These are phyloP conservation scores for Farysia itapuensis DNA, from an alignment of 1,284 basidiomycete species.

Conservation along the genomic window DNA sequence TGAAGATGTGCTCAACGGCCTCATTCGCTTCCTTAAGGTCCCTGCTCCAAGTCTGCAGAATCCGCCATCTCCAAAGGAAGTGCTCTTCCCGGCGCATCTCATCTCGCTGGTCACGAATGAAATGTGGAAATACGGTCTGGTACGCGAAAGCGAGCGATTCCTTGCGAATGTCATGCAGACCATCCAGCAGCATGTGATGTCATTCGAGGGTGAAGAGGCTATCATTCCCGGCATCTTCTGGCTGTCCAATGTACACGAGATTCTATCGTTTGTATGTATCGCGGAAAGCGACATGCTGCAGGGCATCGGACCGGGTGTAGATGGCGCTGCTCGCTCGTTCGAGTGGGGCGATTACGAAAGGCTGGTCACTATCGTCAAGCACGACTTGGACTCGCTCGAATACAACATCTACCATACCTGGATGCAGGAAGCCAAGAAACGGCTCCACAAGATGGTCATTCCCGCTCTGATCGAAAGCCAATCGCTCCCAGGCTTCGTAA, in stretches of 20 bases:
- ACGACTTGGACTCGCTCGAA: constrained; percentile 95
- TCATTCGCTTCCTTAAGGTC: constrained; percentile 89
- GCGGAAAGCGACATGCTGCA: constrained; percentile 98
- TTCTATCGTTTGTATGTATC: constrained; percentile 97
- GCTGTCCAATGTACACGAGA: constrained; percentile 99
- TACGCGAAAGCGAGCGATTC: constrained; percentile 94
- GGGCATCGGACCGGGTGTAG: constrained; percentile 88
- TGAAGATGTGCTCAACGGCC: constrained; percentile 87
- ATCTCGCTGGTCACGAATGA: constrained; percentile 97
- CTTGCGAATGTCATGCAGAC: constrained; percentile 98
- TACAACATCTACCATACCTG: constrained; percentile 99
- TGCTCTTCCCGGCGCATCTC: constrained; percentile 98
- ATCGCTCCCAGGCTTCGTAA: constrained; percentile 95
- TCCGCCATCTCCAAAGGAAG: constrained; percentile 91
- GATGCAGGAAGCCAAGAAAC: constrained; percentile 99
- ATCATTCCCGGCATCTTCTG: constrained; percentile 97
- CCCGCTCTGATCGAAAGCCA: constrained; percentile 97
- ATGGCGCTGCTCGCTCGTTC: constrained; percentile 86
- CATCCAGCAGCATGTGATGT: constrained; percentile 95
- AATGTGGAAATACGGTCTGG: constrained; percentile 99
- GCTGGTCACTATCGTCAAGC: constrained; percentile 94
- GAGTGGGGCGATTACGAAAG: constrained; percentile 98
- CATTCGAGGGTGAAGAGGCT: constrained; percentile 87
- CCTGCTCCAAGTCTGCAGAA: constrained; percentile 86
- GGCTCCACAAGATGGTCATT: constrained; percentile 95